Percentiles rank a stretch among this genome's conserved stretches.
phyloP scores from a whole-genome alignment of 108 stramenopile species.

The Cyclotella cryptica region DNA sequence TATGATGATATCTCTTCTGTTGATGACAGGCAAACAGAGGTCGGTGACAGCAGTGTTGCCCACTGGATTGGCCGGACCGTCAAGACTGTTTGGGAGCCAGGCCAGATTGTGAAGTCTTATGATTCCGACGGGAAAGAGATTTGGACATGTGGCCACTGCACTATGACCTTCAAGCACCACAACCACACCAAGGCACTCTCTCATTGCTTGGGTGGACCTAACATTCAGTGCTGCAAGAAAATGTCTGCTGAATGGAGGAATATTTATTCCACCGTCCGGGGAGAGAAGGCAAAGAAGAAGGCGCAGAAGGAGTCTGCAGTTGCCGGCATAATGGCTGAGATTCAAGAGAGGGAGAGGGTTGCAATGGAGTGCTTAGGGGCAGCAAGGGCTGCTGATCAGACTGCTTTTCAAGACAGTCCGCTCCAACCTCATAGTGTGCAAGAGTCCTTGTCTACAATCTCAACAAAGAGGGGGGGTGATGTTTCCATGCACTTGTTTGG shows the following conservation, averaged over 20 bases:
- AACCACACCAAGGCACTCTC: constrained; percentile 1
- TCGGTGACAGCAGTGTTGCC: too few relatives aligned
- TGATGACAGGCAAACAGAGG: too few relatives aligned
- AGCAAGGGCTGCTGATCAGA: too few relatives aligned
- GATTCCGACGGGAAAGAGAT: not conserved
- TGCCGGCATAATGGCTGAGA: not conserved
- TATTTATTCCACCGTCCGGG: not conserved
- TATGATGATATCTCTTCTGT: too few relatives aligned
- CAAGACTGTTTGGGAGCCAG: constrained; percentile 1
- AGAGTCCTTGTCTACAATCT: too few relatives aligned
- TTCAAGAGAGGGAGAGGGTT: not conserved
- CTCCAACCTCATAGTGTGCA: not conserved
- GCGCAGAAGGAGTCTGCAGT: not conserved
- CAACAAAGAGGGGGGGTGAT: too few relatives aligned
- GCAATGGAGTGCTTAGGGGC: not conserved
- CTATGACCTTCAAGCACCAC: not conserved
- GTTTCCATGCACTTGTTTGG: too few relatives aligned
- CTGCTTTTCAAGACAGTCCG: not conserved
- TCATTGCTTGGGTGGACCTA: not conserved
- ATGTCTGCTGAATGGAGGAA: not conserved
- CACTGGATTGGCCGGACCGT: not conserved
- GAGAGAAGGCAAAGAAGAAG: not conserved
- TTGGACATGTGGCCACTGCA: not conserved
- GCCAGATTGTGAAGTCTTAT: not conserved
- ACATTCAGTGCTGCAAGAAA: not conserved